Conservation (phyloP, 306 rosid genomes). For the Begonia fuchsioides region DNA sequence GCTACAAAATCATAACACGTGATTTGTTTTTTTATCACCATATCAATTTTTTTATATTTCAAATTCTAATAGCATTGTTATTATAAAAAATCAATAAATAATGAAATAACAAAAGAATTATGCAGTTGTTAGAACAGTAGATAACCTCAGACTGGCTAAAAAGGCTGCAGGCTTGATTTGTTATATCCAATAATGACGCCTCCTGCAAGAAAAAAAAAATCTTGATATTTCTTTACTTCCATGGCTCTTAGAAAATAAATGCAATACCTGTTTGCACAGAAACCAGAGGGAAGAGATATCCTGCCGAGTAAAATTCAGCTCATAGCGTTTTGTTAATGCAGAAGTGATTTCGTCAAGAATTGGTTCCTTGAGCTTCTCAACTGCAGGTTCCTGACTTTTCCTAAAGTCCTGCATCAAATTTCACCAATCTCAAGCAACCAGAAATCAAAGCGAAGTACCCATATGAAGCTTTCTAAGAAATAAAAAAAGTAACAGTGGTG, state of each 20-base stretch:
- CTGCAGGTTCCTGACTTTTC: slow-evolving; percentile 62
- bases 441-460: no score
- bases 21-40: no score
- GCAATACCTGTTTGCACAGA: slow-evolving; percentile 81
- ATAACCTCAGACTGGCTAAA: slow-evolving; percentile 62
- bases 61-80: no score
- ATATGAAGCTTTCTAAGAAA: no score
- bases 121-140: no score
- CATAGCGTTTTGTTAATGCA: slow-evolving; percentile 35
- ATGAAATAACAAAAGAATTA: no score
- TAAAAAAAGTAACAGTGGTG: no score
- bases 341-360: slow-evolving; percentile 46
- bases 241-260: not conserved
- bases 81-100: no score
- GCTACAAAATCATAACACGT: no score
- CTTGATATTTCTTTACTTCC: not conserved
- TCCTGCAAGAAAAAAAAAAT: slow-evolving; percentile 32
- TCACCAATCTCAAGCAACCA: slow-evolving; percentile 3
- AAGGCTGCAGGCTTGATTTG: slow-evolving; percentile 69
- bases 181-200: slow-evolving; percentile 73
- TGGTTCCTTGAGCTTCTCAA: slow-evolving; percentile 69
- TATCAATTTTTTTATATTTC: no score
- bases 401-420: slow-evolving; percentile 38
- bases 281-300: slow-evolving; percentile 77
- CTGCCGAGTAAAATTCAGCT: slow-evolving; percentile 62